Evolutionary conservation across 352 stramenopile genomes (phyloP), one percentile per base, ranked within the genome.

Genomic region (Lagenidium sp.): DNA sequence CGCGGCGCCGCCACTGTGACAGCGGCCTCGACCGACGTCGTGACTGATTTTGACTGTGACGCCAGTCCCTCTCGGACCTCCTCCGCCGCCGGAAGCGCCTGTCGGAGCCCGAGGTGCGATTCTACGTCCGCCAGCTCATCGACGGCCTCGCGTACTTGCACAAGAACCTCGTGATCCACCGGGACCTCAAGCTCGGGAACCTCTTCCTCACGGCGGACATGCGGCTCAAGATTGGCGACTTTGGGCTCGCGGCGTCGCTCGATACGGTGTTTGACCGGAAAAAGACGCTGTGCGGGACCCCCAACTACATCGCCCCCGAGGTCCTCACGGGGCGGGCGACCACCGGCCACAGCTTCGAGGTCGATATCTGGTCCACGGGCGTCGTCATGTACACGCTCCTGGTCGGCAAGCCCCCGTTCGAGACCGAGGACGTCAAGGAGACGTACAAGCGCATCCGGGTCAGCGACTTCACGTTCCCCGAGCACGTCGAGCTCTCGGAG

Each of bases 381-480:
- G 95, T 99, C 6, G 96, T 99, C 55, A 89, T 98, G 59, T 99
- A 97, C 68, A 99, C 96, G 5, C 66, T 98, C 43, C 68, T 99
- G 2, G 88, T 99, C 4, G 96, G 96, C 5, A 94, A 94, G n/a
- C 96, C 96, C 15, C 96, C 96, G 0, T 99, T 98, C 47, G 94
- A 99, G 65, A 96, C 90, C 5, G 89, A 93, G 29, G 95, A 99
- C 55, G 95, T 99, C 13, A 99, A 99, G 50, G 81, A 94, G 34
- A 99, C 96, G 0, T 99, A 99, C 68, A 95, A 97, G 28, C 82
- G 95, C 34, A 99, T 99, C 44, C 70, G 97, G 23, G 80, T 80
- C 6, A 98, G 98, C 57, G 73, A 97, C 39, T 99, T 98, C 59
- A 76, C 75, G 16, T 99, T 99, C 44, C 96, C 96, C 0, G 66